Evolutionary conservation across 352 stramenopile genomes (phyloP), one percentile per base, ranked within the genome.

Genomic region (Phytophthora litchii): DNA sequence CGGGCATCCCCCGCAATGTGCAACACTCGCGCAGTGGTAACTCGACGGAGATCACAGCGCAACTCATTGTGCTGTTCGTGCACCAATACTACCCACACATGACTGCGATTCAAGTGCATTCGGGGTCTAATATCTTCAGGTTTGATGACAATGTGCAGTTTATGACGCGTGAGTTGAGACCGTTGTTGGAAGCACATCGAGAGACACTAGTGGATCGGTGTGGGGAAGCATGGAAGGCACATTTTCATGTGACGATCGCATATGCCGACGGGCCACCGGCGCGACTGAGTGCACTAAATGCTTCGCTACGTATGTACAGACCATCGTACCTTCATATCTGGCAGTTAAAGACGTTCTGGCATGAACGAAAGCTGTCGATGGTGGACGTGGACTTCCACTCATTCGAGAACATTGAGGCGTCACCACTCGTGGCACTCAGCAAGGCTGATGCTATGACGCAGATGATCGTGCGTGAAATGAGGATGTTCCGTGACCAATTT

Each of bases 261-360:
- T 99, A 99, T 68, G 94, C 96, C 0, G 97, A 99, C 74, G 97
- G 97, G 0, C 95, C 94, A 25, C 93, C 95, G 3, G 97, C 97
- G 21, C 77, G 97, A 19, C 85, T 98, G 35, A 97, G 96, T 73
- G 97, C 97, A 16, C 90, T 99, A 53, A 98, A 99, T 68, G 91
- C 96, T 12, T 92, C 91, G 29, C 75, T 99, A 44, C 86, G 97
- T 7, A 92, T 93, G 19, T 99, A 98, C 73, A 62, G 73, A 13
- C 95, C 95, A 19, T 97, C 86, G 21, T 99, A 98, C 50, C 89
- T 99, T 61, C 97, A 99, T 75, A 96, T 99, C 54, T 99, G 96
- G 96, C 93, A 99, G 76, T 87, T 99, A 54, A 99, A 99, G 74
- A 99, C 95, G 1, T 99, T 99, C 72, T 99, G 97, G 97, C 94